Percentiles rank a stretch among this genome's conserved stretches.
phyloP scores from a whole-genome alignment of 257 asterid species.

The Dorcoceras hygrometricum region DNA sequence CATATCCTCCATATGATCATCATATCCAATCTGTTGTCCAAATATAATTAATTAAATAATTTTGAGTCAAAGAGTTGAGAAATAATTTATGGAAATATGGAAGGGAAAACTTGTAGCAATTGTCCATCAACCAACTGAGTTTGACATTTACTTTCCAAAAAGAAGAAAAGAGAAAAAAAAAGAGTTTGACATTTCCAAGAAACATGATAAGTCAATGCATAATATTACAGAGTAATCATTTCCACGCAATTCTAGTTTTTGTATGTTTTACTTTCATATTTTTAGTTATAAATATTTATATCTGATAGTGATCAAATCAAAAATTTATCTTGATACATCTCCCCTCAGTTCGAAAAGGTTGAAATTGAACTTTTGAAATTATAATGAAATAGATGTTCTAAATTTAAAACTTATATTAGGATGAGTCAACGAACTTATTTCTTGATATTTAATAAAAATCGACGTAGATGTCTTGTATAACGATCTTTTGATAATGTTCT shows the following conservation, averaged over 20 bases:
- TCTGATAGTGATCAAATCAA: neutral
- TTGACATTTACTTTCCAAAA: too few relatives aligned
- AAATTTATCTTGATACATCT: neutral
- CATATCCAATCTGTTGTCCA: neutral
- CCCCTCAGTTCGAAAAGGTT: neutral
- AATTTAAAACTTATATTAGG: too few relatives aligned
- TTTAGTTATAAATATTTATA: too few relatives aligned
- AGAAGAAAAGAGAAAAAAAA: too few relatives aligned
- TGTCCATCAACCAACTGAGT: constrained; percentile 16
- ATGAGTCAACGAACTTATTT: neutral
- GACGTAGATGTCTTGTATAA: neutral
- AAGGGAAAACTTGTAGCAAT: constrained; percentile 15
- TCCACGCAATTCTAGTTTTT: neutral
- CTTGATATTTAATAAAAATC: neutral
- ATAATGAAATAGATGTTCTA: neutral
- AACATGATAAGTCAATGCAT: constrained; percentile 8
- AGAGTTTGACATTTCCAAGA: constrained; percentile 26
- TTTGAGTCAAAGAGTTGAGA: constrained; percentile 22
- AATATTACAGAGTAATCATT: neutral
- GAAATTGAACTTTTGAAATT: too few relatives aligned
- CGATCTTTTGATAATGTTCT: neutral
- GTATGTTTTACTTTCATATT: neutral
- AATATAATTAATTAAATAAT: neutral
- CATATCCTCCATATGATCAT: too few relatives aligned
- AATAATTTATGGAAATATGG: constrained; percentile 1